Evolutionary conservation across 2,329 filamentous ascomycete species (phyloP).

Genomic region (Cladobotryum protrusum): DNA sequence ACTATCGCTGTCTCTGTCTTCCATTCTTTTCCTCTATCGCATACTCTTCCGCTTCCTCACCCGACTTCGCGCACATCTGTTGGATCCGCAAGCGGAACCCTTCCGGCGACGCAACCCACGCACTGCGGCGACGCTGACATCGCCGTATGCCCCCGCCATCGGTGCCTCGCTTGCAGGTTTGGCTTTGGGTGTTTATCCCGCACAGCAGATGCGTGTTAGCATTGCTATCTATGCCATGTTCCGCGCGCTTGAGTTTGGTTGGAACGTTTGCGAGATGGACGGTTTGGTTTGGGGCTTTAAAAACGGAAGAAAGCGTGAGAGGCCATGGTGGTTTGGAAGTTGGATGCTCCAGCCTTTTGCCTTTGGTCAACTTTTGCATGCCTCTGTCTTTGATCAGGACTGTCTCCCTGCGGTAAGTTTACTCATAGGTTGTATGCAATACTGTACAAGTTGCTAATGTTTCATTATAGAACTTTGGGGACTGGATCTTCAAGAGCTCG

Average conservation of each 20-base stretch:
- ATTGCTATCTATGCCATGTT: constrained; percentile 78
- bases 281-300: constrained; percentile 59
- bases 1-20: constrained; percentile 74
- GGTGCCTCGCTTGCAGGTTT: constrained; percentile 84
- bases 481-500: constrained; percentile 62
- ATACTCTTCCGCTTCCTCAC: constrained; percentile 86
- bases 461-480: constrained; percentile 22
- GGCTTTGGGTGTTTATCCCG: constrained; percentile 68
- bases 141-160: constrained; percentile 77
- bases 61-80: constrained; percentile 69
- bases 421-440: too few relatives aligned
- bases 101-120: constrained; percentile 80
- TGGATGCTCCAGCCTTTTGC: constrained; percentile 75
- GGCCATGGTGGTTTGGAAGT: constrained; percentile 78
- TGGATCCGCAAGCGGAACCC: constrained; percentile 70
- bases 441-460: too few relatives aligned
- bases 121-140: constrained; percentile 69
- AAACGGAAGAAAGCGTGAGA: constrained; percentile 49
- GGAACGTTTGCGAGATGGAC: constrained; percentile 74
- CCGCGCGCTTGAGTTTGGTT: constrained; percentile 76
- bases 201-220: constrained; percentile 62
- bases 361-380: constrained; percentile 69
- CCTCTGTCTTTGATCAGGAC: constrained; percentile 70
- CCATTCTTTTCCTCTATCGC: constrained; percentile 82
- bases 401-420: constrained; percentile 56